Evolutionary conservation across 208 protist genomes (phyloP).

Genomic region (Acanthamoeba castellanii): DNA sequence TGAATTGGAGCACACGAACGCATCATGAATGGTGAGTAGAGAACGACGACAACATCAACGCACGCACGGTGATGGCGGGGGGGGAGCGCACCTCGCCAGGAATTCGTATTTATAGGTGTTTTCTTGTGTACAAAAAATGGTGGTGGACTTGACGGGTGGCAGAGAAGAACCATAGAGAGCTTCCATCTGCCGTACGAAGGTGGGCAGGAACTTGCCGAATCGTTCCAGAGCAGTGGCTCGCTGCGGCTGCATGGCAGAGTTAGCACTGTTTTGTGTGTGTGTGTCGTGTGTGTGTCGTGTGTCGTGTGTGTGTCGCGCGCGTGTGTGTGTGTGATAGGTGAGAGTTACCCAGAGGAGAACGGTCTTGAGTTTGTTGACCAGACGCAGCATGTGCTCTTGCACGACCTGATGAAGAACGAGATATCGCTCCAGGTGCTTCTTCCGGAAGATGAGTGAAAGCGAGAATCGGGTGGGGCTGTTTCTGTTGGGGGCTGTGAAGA

Average conservation of each 20-base stretch:
- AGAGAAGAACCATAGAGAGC: constrained; percentile 23
- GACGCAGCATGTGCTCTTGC: constrained; percentile 56
- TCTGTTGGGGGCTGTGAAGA: constrained; percentile 59
- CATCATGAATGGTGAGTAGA: background rate
- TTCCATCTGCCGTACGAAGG: constrained; percentile 19
- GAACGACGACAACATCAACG: background rate
- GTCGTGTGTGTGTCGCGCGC: background rate
- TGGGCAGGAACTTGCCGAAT: constrained; percentile 21
- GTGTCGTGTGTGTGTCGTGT: too few species aligned
- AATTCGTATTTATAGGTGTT: constrained; percentile 53
- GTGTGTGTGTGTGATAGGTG: background rate
- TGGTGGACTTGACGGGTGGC: background rate
- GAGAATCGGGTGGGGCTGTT: constrained; percentile 67
- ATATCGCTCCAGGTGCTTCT: constrained; percentile 30
- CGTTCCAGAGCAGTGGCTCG: background rate
- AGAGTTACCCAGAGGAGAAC: background rate
- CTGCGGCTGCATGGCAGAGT: background rate
- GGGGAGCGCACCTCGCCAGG: background rate
- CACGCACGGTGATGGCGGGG: background rate
- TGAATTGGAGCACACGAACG: too few species aligned
- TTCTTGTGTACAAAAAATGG: constrained; percentile 71
- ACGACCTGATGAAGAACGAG: constrained; percentile 71
- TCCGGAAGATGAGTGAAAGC: constrained; percentile 47
- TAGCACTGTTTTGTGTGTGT: background rate
- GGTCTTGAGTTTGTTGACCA: constrained; percentile 49